phyloP scores from a whole-genome alignment of 176 grass and related monocot genomes.

The Carex kokanica region DNA sequence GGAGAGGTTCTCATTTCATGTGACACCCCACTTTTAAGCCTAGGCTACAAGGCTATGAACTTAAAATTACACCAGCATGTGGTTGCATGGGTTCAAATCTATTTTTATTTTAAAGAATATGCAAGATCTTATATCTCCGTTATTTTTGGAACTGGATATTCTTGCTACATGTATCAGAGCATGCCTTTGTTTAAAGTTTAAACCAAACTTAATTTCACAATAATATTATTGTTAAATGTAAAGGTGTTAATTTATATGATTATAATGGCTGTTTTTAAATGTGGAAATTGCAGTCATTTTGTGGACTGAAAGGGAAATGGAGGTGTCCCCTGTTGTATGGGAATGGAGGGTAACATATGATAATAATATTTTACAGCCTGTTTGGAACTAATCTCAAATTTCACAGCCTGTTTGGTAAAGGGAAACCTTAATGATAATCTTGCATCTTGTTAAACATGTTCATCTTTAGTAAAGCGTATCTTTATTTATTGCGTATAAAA shows the following conservation, averaged over 20 bases:
- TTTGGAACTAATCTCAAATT: no score
- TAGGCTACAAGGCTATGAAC: neutral
- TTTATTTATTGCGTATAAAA: neutral
- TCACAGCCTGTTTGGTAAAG: slow-evolving; percentile 21
- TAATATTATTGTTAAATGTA: neutral
- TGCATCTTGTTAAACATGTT: neutral
- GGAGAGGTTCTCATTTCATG: slow-evolving; percentile 7
- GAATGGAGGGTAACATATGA: slow-evolving; percentile 8
- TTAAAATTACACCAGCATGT: slow-evolving; percentile 11
- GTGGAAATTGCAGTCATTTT: neutral
- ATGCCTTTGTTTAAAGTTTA: neutral
- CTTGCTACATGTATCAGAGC: neutral
- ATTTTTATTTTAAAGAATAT: neutral
- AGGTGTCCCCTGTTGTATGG: neutral
- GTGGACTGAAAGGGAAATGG: neutral
- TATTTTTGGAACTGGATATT: slow-evolving; percentile 12
- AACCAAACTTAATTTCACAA: neutral
- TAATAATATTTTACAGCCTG: slow-evolving; percentile 11
- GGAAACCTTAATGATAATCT: neutral
- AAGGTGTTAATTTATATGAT: neutral
- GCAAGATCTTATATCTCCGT: neutral
- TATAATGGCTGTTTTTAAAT: neutral
- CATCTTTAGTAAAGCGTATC: neutral
- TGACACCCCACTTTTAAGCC: slow-evolving; percentile 25
- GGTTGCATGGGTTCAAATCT: neutral